A percentile compares a stretch with the other conserved stretches of the same genome.
These are phyloP conservation scores for Paraconiothyrium sp. DNA, from an alignment of 2,329 filamentous ascomycete genomes.

Conservation along the genomic window DNA sequence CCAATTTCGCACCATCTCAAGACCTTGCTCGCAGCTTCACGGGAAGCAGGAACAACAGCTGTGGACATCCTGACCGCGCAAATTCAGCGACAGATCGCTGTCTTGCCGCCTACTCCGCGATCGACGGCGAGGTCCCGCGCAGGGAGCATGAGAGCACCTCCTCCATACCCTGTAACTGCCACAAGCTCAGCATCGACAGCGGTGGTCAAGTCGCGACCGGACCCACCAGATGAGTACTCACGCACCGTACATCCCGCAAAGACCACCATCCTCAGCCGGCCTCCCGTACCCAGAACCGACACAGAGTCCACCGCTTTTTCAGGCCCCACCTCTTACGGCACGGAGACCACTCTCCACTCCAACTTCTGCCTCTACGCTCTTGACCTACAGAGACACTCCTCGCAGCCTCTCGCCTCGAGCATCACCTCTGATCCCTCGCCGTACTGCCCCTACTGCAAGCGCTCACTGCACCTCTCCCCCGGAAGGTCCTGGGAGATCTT, in stretches of 20 bases:
- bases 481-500: conserved; percentile 48
- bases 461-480: conserved; percentile 41
- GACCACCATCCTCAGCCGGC: conserved; percentile 36
- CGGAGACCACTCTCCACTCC: conserved; percentile 26
- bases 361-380: conserved; percentile 45
- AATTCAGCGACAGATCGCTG: conserved; percentile 35
- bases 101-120: conserved; percentile 25
- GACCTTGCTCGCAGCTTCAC: conserved; percentile 42
- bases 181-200: conserved; percentile 34
- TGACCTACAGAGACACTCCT: conserved; percentile 41
- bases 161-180: conserved; percentile 28
- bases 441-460: conserved; percentile 44
- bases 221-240: conserved; percentile 16
- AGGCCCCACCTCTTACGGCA: conserved; percentile 32
- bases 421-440: conserved; percentile 37
- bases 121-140: conserved; percentile 24
- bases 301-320: conserved; percentile 38
- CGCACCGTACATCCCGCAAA: conserved; percentile 27
- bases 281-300: conserved; percentile 28
- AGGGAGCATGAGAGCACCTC: conserved; percentile 16
- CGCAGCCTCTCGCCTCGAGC: conserved; percentile 36
- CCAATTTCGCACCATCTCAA: conserved; percentile 44
- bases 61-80: conserved; percentile 42
- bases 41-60: conserved; percentile 36
- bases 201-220: conserved; percentile 32